These are phyloP conservation scores for Pyricularia pennisetigena DNA, from an alignment of 2,329 filamentous ascomycete genomes.

Conservation along the genomic window DNA sequence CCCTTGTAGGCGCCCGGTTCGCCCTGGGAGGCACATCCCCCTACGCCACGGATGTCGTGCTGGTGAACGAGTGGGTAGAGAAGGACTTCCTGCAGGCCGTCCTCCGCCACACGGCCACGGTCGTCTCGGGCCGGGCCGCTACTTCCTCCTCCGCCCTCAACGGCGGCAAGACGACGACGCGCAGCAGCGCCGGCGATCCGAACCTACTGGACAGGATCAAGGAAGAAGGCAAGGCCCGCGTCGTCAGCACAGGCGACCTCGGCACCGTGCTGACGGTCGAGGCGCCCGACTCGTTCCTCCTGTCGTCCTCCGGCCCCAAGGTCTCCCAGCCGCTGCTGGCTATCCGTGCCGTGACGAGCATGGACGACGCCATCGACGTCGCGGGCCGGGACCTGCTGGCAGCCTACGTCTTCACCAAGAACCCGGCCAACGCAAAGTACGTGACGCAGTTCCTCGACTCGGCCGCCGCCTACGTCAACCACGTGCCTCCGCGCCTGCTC, in stretches of 20 bases:
- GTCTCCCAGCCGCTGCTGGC: not conserved
- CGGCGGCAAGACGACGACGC: not conserved
- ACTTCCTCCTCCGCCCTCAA: not conserved
- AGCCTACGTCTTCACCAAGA: slow-evolving; percentile 1
- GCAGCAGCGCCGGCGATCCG: not conserved
- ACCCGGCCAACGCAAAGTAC: slow-evolving; percentile 36
- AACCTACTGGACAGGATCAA: not conserved
- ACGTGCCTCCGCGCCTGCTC: slow-evolving; percentile 32
- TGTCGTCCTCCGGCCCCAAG: not conserved
- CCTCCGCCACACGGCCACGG: slow-evolving; percentile 20
- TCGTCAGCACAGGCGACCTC: not conserved
- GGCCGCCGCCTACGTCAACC: slow-evolving; percentile 42
- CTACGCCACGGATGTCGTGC: slow-evolving; percentile 51
- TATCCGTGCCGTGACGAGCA: not conserved
- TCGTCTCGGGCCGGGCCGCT: not conserved
- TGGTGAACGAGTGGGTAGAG: slow-evolving; percentile 55
- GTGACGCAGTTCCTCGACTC: slow-evolving; percentile 44
- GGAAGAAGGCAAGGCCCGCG: not conserved
- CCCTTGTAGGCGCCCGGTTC: slow-evolving; percentile 43
- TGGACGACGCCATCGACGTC: not conserved
- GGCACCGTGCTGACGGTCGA: not conserved
- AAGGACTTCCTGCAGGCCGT: slow-evolving; percentile 41
- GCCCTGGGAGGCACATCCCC: slow-evolving; percentile 44
- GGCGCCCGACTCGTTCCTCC: not conserved
- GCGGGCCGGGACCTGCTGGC: not conserved